Conservation (phyloP, 495 filamentous ascomycete species). For the Aspergillus steynii region DNA sequence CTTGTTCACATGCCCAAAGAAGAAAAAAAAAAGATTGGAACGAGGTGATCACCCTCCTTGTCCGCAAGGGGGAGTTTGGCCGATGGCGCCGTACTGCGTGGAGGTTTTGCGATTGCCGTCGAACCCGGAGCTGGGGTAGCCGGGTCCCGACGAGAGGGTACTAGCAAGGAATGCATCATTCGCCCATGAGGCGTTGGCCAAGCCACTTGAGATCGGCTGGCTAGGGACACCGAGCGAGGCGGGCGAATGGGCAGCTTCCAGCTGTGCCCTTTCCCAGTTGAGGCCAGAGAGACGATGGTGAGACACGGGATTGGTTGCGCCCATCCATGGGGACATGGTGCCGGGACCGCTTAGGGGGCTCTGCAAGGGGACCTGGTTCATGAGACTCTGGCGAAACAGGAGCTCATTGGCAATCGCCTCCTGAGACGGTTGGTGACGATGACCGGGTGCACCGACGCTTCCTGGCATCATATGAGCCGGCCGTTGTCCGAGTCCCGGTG, state of each 20-base stretch:
- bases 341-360: conserved; percentile 22
- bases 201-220: conserved; percentile 33
- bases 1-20: not conserved
- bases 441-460: conserved; percentile 20
- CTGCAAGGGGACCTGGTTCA: conserved; percentile 30
- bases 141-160: conserved; percentile 28
- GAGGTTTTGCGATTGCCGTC: conserved; percentile 29
- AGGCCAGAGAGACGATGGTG: conserved; percentile 20
- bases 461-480: conserved; percentile 23
- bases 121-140: conserved; percentile 28
- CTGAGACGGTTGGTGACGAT: conserved; percentile 27
- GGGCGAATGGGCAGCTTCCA: conserved; percentile 18
- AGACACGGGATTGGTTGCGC: conserved; percentile 23
- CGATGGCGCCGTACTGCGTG: conserved; percentile 44
- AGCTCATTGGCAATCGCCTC: conserved; percentile 32
- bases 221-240: conserved; percentile 28
- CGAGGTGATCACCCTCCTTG: conserved; percentile 44
- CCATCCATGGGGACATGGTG: conserved; percentile 31
- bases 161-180: conserved; percentile 48
- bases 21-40: conserved; percentile 3
- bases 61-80: conserved; percentile 48
- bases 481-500: conserved; percentile 35
- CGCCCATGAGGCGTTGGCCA: conserved; percentile 38
- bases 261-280: conserved; percentile 30
- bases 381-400: conserved; percentile 29